phyloP scores from a whole-genome alignment of 331 rosid genomes.

The Rosa hybrid region DNA sequence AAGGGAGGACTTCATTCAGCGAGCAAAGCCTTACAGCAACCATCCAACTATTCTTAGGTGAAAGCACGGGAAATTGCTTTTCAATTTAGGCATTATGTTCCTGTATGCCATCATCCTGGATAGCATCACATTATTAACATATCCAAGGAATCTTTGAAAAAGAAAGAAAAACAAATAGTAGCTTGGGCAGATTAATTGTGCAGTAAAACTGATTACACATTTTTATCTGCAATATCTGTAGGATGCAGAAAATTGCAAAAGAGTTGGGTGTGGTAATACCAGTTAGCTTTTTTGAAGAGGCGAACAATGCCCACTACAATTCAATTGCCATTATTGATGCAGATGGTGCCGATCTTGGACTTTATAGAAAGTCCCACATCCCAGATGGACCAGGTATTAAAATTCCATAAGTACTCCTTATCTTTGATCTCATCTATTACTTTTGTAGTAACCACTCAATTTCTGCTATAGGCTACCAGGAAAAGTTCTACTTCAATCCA shows the following conservation, averaged over 20 bases:
- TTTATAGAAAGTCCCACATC: slow-evolving; percentile 95
- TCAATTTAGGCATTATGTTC: slow-evolving; percentile 8
- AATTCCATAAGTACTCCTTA: slow-evolving; percentile 12
- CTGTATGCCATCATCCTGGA: slow-evolving; percentile 11
- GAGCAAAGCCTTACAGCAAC: slow-evolving; percentile 79
- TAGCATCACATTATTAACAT: slow-evolving; percentile 13
- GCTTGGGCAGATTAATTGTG: slow-evolving; percentile 8
- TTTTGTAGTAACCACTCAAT: not conserved
- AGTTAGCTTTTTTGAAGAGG: slow-evolving; percentile 96
- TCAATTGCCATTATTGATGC: slow-evolving; percentile 85
- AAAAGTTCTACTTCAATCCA: slow-evolving; percentile 94
- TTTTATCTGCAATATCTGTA: slow-evolving; percentile 33
- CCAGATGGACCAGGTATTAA: slow-evolving; percentile 91
- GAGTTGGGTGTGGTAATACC: slow-evolving; percentile 88
- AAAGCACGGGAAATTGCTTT: slow-evolving; percentile 19
- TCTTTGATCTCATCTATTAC: not conserved
- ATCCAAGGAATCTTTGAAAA: not conserved
- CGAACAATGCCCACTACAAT: slow-evolving; percentile 94
- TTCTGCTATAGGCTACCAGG: slow-evolving; percentile 77
- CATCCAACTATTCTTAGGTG: slow-evolving; percentile 92
- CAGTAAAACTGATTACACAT: slow-evolving; percentile 22
- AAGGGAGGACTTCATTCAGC: slow-evolving; percentile 71
- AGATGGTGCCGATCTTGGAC: slow-evolving; percentile 93
- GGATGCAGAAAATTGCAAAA: slow-evolving; percentile 91
- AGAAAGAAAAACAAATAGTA: not conserved